A percentile compares a stretch with the other conserved stretches of the same genome.
Evolutionary conservation across 179 eudicot species (phyloP).

Genomic region (Beta lomatogona): DNA sequence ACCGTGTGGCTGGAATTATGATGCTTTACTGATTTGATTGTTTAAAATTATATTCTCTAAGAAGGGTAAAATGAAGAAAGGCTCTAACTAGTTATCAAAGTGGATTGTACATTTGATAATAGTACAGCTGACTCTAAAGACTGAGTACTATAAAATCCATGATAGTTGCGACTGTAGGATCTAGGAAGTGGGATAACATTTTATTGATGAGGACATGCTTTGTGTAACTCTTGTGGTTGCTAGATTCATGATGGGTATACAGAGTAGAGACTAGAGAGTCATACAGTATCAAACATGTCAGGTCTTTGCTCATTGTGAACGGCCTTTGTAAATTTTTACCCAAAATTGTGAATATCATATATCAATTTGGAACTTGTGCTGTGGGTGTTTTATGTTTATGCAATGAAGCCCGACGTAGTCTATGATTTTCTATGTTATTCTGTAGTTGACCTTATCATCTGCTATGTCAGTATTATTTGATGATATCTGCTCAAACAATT

Average conservation of each 20-base stretch:
- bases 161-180: background rate
- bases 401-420: background rate
- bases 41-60: background rate
- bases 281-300: background rate
- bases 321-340: background rate
- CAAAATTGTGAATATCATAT: background rate
- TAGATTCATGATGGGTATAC: background rate
- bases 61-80: background rate
- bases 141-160: background rate
- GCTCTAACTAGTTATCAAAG: background rate
- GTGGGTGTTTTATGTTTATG: background rate
- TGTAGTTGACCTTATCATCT: background rate
- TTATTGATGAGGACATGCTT: background rate
- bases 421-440: background rate
- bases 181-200: background rate
- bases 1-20: background rate
- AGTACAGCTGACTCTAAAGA: background rate
- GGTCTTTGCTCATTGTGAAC: background rate
- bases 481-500: background rate
- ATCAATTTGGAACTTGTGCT: background rate
- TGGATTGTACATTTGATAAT: background rate
- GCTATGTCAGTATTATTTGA: background rate
- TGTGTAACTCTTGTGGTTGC: background rate
- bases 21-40: background rate
- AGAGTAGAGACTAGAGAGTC: background rate